These are phyloP conservation scores for Lactifluus hygrophoroides DNA, from an alignment of 768 basidiomycete genomes.

Conservation along the genomic window DNA sequence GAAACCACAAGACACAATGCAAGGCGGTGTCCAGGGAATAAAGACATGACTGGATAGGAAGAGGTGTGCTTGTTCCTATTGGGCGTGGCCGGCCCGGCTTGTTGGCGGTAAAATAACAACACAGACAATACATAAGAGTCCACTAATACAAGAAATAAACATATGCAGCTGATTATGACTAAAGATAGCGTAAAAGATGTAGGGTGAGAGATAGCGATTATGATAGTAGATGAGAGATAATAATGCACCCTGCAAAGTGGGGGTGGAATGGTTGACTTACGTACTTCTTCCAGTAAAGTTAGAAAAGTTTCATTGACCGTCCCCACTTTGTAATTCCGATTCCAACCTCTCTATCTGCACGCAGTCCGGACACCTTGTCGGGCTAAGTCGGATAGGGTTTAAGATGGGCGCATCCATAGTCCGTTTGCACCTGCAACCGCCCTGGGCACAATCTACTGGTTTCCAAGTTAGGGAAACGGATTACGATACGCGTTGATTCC, in stretches of 20 bases:
- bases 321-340: no score
- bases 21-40: not conserved
- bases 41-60: not conserved
- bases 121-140: not conserved
- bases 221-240: not conserved
- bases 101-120: not conserved
- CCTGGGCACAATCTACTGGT: constrained; percentile 8
- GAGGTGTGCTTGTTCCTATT: not conserved
- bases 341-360: not conserved
- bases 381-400: constrained; percentile 25
- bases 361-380: constrained; percentile 20
- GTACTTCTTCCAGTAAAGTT: no score
- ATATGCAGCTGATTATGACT: constrained; percentile 2
- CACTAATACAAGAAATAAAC: constrained; percentile 14
- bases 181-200: not conserved
- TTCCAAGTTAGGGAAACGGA: not conserved
- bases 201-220: not conserved
- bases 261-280: not conserved
- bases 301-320: no score
- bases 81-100: not conserved
- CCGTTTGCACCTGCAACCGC: constrained; percentile 18
- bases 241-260: not conserved
- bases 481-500: not conserved
- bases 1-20: not conserved
- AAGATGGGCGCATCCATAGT: constrained; percentile 22